A percentile compares a stretch with the other conserved stretches of the same genome.
phyloP scores from a whole-genome alignment of 139 green algal species.

The Asterochloris sp. region DNA sequence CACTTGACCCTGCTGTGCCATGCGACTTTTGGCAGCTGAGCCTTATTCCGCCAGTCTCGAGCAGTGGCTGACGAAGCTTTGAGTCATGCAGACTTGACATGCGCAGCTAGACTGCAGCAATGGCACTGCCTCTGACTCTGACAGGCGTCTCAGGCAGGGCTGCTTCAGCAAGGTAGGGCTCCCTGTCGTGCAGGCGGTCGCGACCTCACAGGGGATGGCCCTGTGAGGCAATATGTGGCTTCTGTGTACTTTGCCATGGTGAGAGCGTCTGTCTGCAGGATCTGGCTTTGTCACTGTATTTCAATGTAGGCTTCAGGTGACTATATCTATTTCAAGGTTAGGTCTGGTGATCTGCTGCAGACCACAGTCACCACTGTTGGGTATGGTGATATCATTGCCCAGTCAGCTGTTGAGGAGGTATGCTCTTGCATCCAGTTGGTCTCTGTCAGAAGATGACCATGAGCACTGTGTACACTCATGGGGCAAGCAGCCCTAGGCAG shows the following conservation, averaged over 20 bases:
- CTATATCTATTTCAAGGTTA: too few relatives aligned
- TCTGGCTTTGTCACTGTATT: too few relatives aligned
- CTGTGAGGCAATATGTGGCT: conserved; percentile 6
- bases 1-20: not conserved
- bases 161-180: too few relatives aligned
- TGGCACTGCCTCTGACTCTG: not conserved
- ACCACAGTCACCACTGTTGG: conserved; percentile 25
- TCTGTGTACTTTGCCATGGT: conserved; percentile 15
- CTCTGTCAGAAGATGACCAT: not conserved
- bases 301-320: too few relatives aligned
- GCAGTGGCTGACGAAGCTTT: too few relatives aligned
- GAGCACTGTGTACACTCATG: too few relatives aligned
- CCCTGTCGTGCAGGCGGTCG: not conserved
- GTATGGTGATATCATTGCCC: conserved; percentile 30
- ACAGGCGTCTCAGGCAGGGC: not conserved
- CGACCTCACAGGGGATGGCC: not conserved
- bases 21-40: not conserved
- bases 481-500: too few relatives aligned
- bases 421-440: not conserved
- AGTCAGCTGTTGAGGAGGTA: conserved; percentile 15
- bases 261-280: too few relatives aligned
- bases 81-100: too few relatives aligned
- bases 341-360: too few relatives aligned
- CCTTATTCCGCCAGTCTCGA: not conserved
- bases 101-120: not conserved